Evolutionary conservation across 306 rosid genomes (phyloP), one percentile per base, ranked within the genome.

Genomic region (Trifolium pratense): DNA sequence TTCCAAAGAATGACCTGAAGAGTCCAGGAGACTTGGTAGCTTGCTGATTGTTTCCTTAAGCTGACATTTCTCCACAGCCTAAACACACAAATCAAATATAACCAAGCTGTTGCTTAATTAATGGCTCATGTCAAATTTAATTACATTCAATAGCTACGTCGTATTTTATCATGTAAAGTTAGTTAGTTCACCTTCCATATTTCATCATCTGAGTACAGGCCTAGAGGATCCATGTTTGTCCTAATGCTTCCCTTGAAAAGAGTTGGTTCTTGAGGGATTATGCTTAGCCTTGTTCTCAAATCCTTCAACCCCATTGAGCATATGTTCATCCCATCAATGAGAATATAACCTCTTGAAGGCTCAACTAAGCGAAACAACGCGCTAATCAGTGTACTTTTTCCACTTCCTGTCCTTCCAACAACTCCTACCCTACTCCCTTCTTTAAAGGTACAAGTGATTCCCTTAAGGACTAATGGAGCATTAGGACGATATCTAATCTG

Each of bases 321-420:
- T 74, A 85, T 92, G 77, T 86, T 84, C 60, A 89, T 52, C 43
- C 83, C 87, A 75, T 88, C 93, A 16, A 88, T 84, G 29, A 84
- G 9, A 7, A 92, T 84, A 32, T 77, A 56, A 37, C 92, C 94
- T 2, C 79, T 52, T 49, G 83, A 48, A 4, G 91, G 94, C 84
- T 92, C 96, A 51, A 92, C 96, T 31, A 89, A 82, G 39, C 86
- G 92, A 79, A 89, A 88, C 79, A 92, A 73, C 57, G 96, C 96
- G 75, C 94, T 90, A 58, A 90, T 77, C 4, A 92, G 88, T 7
- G 94, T 90, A 0, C 84, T 90, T 85, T 89, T 92, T 1, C 93
- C 91, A 31, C 96, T 85, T 76, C 93, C 97, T 5, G 97, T 92
- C 61, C 93, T 88, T 82, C 93, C 97, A 21, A 89, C 93, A 72